Base-by-base conservation (phyloP, 257 asterid species). In the Vinca minor region DNA sequence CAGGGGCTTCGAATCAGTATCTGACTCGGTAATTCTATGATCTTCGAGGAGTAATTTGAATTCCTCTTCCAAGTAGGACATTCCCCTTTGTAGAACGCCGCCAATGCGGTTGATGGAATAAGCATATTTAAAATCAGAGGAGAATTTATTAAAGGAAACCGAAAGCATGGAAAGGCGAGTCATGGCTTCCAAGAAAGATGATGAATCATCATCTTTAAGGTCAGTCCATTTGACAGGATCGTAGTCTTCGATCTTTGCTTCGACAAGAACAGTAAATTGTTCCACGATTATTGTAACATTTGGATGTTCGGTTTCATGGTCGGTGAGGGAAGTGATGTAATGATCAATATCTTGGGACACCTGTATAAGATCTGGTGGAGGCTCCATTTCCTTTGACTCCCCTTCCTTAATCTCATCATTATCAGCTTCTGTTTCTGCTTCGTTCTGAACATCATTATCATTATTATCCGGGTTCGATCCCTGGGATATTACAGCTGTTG, bases 1-100 rank as follows among this genome's bases (percentile, higher is more conserved):
- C n/a, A n/a, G n/a, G n/a, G 38, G 38, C 62, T 67, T 71, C 8
- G 73, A 1, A 11, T 76, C 66, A 48, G 20, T 68, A 42, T 75
- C 73, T 0, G 76, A 31, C 12, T 62, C 65, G 21, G 49, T 68
- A 56, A 64, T 47, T 58, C 64, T 79, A 80, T 76, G 75, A 56
- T 80, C 87, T 36, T 88, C 94, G 1, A 86, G 76, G 12, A 86
- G 67, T 4, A 71, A 59, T 62, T 71, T 86, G 81, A 88, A 85
- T 69, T 86, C 95, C 34, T 83, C 96, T 77, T 86, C 98, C 64
- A 87, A 4, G 67, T 88, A 83, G 5, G 86, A 65, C 87, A 91
- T 85, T 34, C 83, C 81, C 2, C 85, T 90, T 57, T 88, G 93
- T 21, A 82, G 81, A 64, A 86, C 83, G 6, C 81, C 69, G 3